Percentiles rank a stretch among this genome's conserved stretches.
These are phyloP conservation scores for Populus hybrid DNA, from an alignment of 441 rosid species.

Conservation along the genomic window DNA sequence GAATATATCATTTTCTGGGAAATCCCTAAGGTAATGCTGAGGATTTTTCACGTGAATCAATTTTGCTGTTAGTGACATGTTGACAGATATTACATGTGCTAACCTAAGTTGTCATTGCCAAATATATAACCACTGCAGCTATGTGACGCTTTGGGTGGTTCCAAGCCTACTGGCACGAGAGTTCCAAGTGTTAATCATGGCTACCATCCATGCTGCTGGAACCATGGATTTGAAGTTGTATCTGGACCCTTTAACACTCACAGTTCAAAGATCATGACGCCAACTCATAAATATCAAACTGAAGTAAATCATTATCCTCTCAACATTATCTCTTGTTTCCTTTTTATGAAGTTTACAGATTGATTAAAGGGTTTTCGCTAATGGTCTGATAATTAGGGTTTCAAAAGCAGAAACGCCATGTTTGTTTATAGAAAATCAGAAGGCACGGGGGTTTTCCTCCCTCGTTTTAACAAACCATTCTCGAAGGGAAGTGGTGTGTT, in stretches of 20 bases:
- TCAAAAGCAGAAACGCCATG: not conserved
- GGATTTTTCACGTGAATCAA: not conserved
- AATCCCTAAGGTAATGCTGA: too few species aligned
- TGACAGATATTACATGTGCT: too few species aligned
- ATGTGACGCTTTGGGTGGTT: not conserved
- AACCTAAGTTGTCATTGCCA: not conserved
- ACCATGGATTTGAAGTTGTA: not conserved
- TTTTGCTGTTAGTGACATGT: too few species aligned
- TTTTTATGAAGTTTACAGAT: too few species aligned
- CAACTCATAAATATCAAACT: too few species aligned
- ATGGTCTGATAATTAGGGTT: not conserved
- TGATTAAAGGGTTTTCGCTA: too few species aligned
- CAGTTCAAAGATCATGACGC: not conserved
- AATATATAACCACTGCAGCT: not conserved
- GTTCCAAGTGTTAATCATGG: not conserved
- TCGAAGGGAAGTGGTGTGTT: not conserved
- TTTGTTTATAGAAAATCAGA: not conserved
- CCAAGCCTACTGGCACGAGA: not conserved
- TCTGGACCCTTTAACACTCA: not conserved
- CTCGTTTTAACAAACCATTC: not conserved
- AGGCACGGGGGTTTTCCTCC: not conserved
- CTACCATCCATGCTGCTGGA: not conserved
- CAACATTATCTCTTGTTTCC: not conserved
- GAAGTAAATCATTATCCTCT: too few species aligned
- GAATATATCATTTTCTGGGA: not conserved